phyloP scores from a whole-genome alignment of 176 grass and related monocot species.

The Bolboschoenus planiculmis region DNA sequence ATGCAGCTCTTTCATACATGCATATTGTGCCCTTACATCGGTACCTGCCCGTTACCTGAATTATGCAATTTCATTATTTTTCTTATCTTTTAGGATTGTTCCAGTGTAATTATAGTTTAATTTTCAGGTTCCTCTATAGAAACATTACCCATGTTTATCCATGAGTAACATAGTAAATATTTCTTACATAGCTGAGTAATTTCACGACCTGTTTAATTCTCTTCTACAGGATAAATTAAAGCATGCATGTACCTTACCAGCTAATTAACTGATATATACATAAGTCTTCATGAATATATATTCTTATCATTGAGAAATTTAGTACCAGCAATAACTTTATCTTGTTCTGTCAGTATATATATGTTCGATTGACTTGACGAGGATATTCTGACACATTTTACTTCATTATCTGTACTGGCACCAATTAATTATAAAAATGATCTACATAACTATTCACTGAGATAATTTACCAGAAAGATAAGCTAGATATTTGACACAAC shows the following conservation, averaged over 20 bases:
- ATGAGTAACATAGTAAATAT: not conserved
- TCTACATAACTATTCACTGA: not conserved
- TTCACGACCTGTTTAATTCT: not conserved
- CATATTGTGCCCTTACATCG: not conserved
- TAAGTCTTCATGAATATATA: not conserved
- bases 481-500: not conserved
- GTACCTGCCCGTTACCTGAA: not conserved
- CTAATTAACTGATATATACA: not conserved
- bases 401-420: not conserved
- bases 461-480: not conserved
- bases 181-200: not conserved
- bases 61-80: slow-evolving; percentile 4
- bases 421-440: not conserved
- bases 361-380: not conserved
- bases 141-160: not conserved
- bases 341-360: not conserved
- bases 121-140: not conserved
- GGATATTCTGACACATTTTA: slow-evolving; percentile 1
- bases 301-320: not conserved
- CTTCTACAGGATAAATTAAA: not conserved
- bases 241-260: not conserved
- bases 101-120: not conserved
- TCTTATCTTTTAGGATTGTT: not conserved
- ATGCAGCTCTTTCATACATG: not conserved
- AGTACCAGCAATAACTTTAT: not conserved